Percentiles rank a stretch among this genome's conserved stretches.
Evolutionary conservation across 495 filamentous ascomycete genomes (phyloP).

Genomic region (Penicillium diatomitis): DNA sequence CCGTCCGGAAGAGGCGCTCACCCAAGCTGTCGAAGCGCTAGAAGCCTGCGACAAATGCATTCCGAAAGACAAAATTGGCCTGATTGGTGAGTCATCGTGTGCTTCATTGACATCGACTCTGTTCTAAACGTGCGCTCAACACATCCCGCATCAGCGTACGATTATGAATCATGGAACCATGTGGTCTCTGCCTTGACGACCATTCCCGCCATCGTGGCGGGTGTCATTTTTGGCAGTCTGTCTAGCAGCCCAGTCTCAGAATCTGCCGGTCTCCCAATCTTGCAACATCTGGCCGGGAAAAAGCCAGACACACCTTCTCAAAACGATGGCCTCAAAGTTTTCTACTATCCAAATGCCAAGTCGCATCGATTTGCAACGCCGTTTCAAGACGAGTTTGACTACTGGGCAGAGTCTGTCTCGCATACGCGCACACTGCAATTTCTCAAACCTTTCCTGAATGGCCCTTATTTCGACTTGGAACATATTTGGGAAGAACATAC

Average conservation of each 20-base stretch:
- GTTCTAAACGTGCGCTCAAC: background rate
- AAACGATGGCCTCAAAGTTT: background rate
- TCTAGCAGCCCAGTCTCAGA: background rate
- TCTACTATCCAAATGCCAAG: background rate
- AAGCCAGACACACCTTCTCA: background rate
- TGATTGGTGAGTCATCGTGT: background rate
- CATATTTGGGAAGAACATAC: constrained; percentile 45
- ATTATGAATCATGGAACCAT: background rate
- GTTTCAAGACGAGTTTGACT: constrained; percentile 6
- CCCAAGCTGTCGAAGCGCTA: background rate
- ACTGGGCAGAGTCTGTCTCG: constrained; percentile 5
- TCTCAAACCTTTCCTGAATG: constrained; percentile 11
- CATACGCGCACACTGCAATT: constrained; percentile 14
- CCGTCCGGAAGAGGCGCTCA: background rate
- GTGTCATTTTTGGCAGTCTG: background rate
- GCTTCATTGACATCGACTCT: background rate
- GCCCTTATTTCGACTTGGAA: constrained; percentile 44
- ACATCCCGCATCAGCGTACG: background rate
- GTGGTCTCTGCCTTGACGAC: background rate
- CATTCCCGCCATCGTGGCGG: background rate
- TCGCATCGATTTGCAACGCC: background rate
- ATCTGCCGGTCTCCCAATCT: background rate
- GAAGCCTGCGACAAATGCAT: background rate
- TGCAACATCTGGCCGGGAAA: background rate
- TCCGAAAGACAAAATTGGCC: background rate